Percentiles rank a stretch among this genome's conserved stretches.
Evolutionary conservation across 306 rosid genomes (phyloP).

Genomic region (Echinosophora koreensis): DNA sequence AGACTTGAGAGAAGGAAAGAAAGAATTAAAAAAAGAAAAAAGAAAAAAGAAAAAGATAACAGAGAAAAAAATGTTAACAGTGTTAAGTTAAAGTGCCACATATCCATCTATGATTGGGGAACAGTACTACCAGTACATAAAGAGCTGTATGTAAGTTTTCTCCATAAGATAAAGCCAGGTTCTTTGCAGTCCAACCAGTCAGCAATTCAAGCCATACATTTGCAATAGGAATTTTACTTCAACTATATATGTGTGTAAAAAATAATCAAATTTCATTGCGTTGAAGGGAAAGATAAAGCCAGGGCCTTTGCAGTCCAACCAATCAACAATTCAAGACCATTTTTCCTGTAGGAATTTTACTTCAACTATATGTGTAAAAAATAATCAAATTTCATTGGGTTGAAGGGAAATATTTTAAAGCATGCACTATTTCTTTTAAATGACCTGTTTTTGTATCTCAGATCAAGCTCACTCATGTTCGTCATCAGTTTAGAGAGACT

Average conservation of each 20-base stretch:
- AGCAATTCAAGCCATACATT: not conserved
- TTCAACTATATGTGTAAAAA: not conserved
- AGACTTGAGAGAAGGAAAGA: too few species aligned
- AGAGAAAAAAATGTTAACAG: too few species aligned
- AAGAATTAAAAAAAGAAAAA: too few species aligned
- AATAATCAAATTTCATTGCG: not conserved
- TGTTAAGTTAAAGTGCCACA: too few species aligned
- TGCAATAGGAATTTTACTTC: not conserved
- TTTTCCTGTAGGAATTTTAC: not conserved
- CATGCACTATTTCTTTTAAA: not conserved
- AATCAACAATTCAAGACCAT: not conserved
- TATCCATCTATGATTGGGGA: too few species aligned
- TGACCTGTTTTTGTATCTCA: not conserved
- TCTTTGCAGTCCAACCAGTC: not conserved
- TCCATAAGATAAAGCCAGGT: not conserved
- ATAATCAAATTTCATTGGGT: not conserved
- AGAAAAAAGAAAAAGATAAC: too few species aligned
- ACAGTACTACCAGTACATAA: too few species aligned
- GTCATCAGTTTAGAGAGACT: not conserved
- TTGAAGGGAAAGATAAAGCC: not conserved
- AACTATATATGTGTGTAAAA: not conserved
- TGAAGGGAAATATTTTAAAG: not conserved
- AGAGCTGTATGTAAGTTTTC: too few species aligned
- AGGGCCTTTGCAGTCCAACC: not conserved
- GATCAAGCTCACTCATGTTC: not conserved